phyloP scores from a whole-genome alignment of 768 basidiomycete genomes.

The Bullera alba region DNA sequence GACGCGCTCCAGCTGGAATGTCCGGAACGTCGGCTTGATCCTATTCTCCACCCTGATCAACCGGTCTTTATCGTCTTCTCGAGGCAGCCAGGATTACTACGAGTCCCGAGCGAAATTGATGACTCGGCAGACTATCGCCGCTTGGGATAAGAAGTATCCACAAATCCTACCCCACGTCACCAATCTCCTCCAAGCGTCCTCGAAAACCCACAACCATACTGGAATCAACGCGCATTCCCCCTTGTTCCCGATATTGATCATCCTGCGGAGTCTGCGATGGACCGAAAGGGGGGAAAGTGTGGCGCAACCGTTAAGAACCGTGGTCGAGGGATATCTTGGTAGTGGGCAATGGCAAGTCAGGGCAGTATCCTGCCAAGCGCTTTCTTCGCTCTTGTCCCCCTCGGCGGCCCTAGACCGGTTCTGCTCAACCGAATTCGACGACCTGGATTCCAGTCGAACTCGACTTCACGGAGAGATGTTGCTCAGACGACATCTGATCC shows the following conservation, averaged over 20 bases:
- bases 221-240: slow-evolving; percentile 20
- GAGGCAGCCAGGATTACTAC: slow-evolving; percentile 27
- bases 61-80: slow-evolving; percentile 25
- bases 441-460: slow-evolving; percentile 1
- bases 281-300: slow-evolving; percentile 7
- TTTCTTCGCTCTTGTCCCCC: slow-evolving; percentile 24
- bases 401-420: slow-evolving; percentile 7
- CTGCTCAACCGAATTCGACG: not conserved
- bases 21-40: slow-evolving; percentile 42
- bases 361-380: slow-evolving; percentile 32
- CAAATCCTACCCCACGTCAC: slow-evolving; percentile 22
- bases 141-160: slow-evolving; percentile 35
- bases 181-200: slow-evolving; percentile 5
- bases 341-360: slow-evolving; percentile 32
- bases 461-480: slow-evolving; percentile 13
- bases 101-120: slow-evolving; percentile 20
- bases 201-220: not conserved
- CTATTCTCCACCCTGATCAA: slow-evolving; percentile 40
- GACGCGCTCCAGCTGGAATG: slow-evolving; percentile 39
- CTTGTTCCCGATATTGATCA: slow-evolving; percentile 37
- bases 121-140: slow-evolving; percentile 24
- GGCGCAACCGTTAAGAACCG: slow-evolving; percentile 10
- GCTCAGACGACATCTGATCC: slow-evolving; percentile 7
- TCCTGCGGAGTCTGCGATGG: slow-evolving; percentile 33
- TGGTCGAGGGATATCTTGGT: slow-evolving; percentile 17